Conservation (phyloP, 148 eudicot genomes). For the Vaccinium vitisidaea region DNA sequence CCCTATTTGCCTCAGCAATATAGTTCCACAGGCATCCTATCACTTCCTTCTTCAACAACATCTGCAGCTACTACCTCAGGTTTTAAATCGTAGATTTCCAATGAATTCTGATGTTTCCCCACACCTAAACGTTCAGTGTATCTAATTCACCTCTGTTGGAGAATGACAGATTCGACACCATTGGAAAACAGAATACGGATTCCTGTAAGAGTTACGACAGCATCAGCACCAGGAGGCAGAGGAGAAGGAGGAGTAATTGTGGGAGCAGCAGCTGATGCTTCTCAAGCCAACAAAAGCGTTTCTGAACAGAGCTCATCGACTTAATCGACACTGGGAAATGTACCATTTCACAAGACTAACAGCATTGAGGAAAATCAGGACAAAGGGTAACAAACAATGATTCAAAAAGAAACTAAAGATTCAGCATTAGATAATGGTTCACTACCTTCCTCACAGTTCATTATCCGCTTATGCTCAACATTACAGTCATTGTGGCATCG, state of each 20-base stretch:
- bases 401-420: not conserved
- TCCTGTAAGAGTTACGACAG: conserved; percentile 12
- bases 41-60: conserved; percentile 42
- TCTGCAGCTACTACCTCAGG: conserved; percentile 28
- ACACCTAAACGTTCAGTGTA: not conserved
- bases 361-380: conserved; percentile 2
- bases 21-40: conserved; percentile 35
- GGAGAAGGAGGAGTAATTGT: conserved; percentile 17
- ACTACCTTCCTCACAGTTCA: not conserved
- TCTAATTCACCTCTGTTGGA: not conserved
- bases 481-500: too few relatives aligned
- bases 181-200: conserved; percentile 7
- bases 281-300: conserved; percentile 32
- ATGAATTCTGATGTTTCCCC: not conserved
- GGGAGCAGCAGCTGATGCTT: conserved; percentile 31
- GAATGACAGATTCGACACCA: conserved; percentile 6
- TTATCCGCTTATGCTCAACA: not conserved
- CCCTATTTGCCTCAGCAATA: conserved; percentile 38
- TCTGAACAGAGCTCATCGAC: conserved; percentile 39
- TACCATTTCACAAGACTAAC: conserved; percentile 27
- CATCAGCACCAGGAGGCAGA: not conserved
- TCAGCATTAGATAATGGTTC: not conserved
- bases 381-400: not conserved
- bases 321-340: conserved; percentile 13
- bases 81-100: conserved; percentile 11